Evolutionary conservation across 768 basidiomycete genomes (phyloP).

Genomic region (Lentinus tigrinus): DNA sequence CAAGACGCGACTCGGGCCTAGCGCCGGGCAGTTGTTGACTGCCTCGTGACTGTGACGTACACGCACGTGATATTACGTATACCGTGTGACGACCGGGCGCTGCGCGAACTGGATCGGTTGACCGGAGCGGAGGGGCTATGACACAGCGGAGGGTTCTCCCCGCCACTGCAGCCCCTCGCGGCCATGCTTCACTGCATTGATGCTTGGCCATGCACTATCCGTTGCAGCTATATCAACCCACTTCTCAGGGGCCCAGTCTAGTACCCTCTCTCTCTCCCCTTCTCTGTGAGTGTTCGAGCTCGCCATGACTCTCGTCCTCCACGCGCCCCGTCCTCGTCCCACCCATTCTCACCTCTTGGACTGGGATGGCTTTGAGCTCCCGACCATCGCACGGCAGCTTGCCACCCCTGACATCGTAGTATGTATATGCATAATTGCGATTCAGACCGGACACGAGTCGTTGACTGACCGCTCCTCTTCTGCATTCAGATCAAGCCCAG

Average conservation of each 20-base stretch:
- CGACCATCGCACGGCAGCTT: slow-evolving; percentile 4
- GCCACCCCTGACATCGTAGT: slow-evolving; percentile 8
- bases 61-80: neutral
- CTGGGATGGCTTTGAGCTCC: slow-evolving; percentile 2
- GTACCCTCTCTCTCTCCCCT: neutral
- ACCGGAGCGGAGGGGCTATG: too few species aligned
- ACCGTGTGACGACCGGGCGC: neutral
- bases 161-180: neutral
- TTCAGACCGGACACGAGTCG: neutral
- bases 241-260: neutral
- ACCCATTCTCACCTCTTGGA: slow-evolving; percentile 1
- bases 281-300: neutral
- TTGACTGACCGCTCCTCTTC: neutral
- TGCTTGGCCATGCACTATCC: too few species aligned
- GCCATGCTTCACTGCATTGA: too few species aligned
- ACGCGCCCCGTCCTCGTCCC: neutral
- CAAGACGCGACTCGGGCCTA: neutral
- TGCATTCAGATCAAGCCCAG: slow-evolving; percentile 13
- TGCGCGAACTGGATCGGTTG: too few species aligned
- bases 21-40: neutral
- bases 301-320: slow-evolving; percentile 6
- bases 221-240: too few species aligned
- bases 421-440: neutral
- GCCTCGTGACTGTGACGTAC: neutral
- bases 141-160: neutral